Evolutionary conservation across 2,329 filamentous ascomycete genomes (phyloP).

Genomic region (Fusarium sp.): DNA sequence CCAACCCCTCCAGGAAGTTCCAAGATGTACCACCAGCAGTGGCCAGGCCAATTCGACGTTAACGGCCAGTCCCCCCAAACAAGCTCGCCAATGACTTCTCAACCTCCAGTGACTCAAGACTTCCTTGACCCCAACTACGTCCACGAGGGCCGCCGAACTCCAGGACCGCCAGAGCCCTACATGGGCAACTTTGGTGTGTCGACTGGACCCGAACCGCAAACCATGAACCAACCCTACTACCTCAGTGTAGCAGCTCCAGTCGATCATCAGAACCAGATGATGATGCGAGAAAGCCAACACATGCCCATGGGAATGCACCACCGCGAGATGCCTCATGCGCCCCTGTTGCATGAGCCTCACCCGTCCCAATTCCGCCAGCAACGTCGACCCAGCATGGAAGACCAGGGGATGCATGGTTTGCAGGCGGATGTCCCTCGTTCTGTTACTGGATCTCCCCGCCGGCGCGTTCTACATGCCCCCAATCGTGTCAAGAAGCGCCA

Average conservation of each 20-base stretch:
- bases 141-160: slow-evolving; percentile 51
- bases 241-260: slow-evolving; percentile 39
- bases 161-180: slow-evolving; percentile 50
- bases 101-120: slow-evolving; percentile 48
- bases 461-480: slow-evolving; percentile 32
- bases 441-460: slow-evolving; percentile 43
- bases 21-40: slow-evolving; percentile 57
- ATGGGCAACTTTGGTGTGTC: slow-evolving; percentile 52
- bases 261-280: slow-evolving; percentile 40
- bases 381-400: slow-evolving; percentile 41
- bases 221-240: slow-evolving; percentile 45
- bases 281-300: slow-evolving; percentile 35
- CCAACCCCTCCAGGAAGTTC: slow-evolving; percentile 60
- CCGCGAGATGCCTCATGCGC: slow-evolving; percentile 36
- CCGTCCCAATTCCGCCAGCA: slow-evolving; percentile 34
- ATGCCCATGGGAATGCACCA: slow-evolving; percentile 41
- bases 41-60: slow-evolving; percentile 52
- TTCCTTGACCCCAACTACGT: slow-evolving; percentile 52
- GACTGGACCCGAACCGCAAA: slow-evolving; percentile 40
- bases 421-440: slow-evolving; percentile 28
- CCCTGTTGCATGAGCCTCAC: slow-evolving; percentile 40
- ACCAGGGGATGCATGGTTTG: slow-evolving; percentile 13
- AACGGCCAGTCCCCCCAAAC: slow-evolving; percentile 54
- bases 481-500: slow-evolving; percentile 44
- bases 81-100: slow-evolving; percentile 58